Base-by-base conservation (phyloP, 371 early-diverging fungal genomes). In the Mortierella sp. region DNA sequence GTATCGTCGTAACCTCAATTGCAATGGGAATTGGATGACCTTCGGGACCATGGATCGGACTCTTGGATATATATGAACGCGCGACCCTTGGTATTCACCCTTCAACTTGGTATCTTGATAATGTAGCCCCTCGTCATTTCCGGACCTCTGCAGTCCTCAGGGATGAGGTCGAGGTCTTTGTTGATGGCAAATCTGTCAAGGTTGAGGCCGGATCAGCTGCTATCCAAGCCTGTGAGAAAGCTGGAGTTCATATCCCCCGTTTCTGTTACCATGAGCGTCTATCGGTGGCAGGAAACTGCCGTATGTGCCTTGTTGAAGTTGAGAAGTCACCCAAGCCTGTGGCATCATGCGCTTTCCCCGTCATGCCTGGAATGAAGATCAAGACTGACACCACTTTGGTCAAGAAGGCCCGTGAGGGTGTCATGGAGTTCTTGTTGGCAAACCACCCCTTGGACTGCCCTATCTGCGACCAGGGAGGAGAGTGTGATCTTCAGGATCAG, bases 371-470 rank as follows among this genome's bases (percentile, higher is more conserved):
- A 60, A 98, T 98, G 98, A 93, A 92, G 78, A 91, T 98, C 64
- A 91, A 95, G 84, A 98, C 98, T 43, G 89, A 96, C 79, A 92
- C 95, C 9, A 94, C 94, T 21, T 78, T 94, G 72, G 96, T 98
- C 58, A 94, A 97, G 84, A 95, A 97, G 87, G 97, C 97, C 21
- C 92, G 98, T 61, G 98, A 98, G 85, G 98, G 97, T 69, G 97
- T 97, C 23, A 96, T 97, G 97, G 97, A 97, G 84, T 98, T 97
- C 72, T 82, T 97, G 73, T 85, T 98, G 64, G 94, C 96, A 55
- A 97, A 97, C 88, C 98, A 98, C 85, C 98, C 98, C 58, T 86
- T 98, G 55, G 98, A 98, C 82, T 96, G 98, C 83, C 98, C 98
- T 49, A 91, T 98, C 69, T 98, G 98, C 82, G 98, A 98, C 82